Evolutionary conservation across 768 basidiomycete genomes (phyloP).

Genomic region (Amyloporia xantha): DNA sequence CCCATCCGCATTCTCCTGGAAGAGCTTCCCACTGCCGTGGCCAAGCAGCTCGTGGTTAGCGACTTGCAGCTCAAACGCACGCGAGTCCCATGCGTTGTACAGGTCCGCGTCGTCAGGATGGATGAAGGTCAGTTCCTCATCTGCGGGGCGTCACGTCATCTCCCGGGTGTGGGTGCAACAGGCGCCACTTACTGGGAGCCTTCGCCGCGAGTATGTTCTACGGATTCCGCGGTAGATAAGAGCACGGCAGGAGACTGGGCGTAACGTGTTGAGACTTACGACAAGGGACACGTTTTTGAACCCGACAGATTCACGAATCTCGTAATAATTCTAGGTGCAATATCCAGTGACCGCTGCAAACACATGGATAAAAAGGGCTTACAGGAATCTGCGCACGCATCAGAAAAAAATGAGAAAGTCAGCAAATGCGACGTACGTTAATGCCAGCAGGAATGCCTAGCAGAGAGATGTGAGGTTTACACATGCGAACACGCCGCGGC

Average conservation of each 20-base stretch:
- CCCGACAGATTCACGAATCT: slow-evolving; percentile 72
- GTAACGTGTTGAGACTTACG: slow-evolving; percentile 37
- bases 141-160: slow-evolving; percentile 28
- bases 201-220: slow-evolving; percentile 87
- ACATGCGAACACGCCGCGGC: slow-evolving; percentile 2
- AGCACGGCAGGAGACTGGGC: no score
- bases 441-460: slow-evolving; percentile 82
- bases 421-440: slow-evolving; percentile 43
- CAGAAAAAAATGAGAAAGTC: not conserved
- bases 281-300: slow-evolving; percentile 89
- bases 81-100: slow-evolving; percentile 72
- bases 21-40: slow-evolving; percentile 79
- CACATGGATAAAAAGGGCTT: slow-evolving; percentile 14
- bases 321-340: slow-evolving; percentile 62
- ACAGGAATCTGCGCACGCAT: slow-evolving; percentile 50
- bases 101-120: slow-evolving; percentile 70
- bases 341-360: not conserved
- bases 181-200: slow-evolving; percentile 52
- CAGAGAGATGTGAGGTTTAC: not conserved
- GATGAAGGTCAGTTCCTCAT: slow-evolving; percentile 76
- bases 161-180: not conserved
- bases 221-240: not conserved
- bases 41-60: slow-evolving; percentile 88
- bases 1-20: slow-evolving; percentile 71
- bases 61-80: slow-evolving; percentile 82